phyloP scores from a whole-genome alignment of 2,329 filamentous ascomycete genomes.

The Drechslera avenae region DNA sequence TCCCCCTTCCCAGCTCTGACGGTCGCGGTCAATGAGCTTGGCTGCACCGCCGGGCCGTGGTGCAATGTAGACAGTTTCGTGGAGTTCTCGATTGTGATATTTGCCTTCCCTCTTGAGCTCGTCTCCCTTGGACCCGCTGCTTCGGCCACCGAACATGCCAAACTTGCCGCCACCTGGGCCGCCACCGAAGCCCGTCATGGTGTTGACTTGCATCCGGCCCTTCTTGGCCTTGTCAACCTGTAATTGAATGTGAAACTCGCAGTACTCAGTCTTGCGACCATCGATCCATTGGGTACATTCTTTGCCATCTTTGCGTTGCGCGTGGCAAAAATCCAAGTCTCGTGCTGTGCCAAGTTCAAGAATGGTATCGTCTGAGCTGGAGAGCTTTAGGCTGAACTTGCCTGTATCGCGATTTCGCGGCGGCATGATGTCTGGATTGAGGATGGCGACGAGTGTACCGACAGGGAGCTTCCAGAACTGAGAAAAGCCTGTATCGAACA shows the following conservation, averaged over 20 bases:
- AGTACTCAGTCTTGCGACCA: slow-evolving; percentile 83
- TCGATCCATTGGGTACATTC: slow-evolving; percentile 86
- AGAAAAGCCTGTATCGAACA: slow-evolving; percentile 89
- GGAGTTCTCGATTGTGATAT: slow-evolving; percentile 63
- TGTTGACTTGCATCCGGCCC: slow-evolving; percentile 79
- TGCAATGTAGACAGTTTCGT: slow-evolving; percentile 55
- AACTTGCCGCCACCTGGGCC: slow-evolving; percentile 36
- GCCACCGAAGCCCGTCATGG: slow-evolving; percentile 59
- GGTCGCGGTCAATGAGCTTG: slow-evolving; percentile 67
- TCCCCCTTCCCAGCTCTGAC: slow-evolving; percentile 51
- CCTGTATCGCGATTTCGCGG: slow-evolving; percentile 80
- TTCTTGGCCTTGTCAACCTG: slow-evolving; percentile 73
- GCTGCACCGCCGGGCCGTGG: slow-evolving; percentile 58
- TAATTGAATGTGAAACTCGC: slow-evolving; percentile 88
- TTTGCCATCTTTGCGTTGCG: slow-evolving; percentile 81
- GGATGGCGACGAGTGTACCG: slow-evolving; percentile 88
- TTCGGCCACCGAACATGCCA: slow-evolving; percentile 41
- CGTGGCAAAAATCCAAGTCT: slow-evolving; percentile 88
- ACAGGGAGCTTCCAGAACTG: slow-evolving; percentile 92
- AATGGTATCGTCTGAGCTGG: slow-evolving; percentile 84
- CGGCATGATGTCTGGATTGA: slow-evolving; percentile 91
- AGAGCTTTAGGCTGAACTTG: slow-evolving; percentile 82
- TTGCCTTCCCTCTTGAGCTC: slow-evolving; percentile 42
- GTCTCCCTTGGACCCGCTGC: slow-evolving; percentile 30
- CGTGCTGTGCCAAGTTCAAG: slow-evolving; percentile 85